Percentiles rank a stretch among this genome's conserved stretches.
Conservation (phyloP, 2,329 filamentous ascomycete species). For the Didymella arachidicola region DNA sequence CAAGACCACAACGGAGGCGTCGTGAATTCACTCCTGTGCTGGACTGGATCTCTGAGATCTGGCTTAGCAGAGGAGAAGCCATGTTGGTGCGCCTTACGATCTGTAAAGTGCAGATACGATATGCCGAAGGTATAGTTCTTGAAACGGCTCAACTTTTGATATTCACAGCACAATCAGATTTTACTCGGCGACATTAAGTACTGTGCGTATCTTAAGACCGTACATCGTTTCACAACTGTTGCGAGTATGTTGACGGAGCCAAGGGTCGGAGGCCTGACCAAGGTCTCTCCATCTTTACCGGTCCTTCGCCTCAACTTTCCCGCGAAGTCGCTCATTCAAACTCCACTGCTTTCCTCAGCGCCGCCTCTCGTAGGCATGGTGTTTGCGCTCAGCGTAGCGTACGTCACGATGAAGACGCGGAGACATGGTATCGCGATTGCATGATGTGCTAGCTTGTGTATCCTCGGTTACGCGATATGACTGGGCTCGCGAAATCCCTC, state of each 20-base stretch:
- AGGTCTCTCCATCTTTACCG: conserved; percentile 3
- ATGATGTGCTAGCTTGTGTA: neutral
- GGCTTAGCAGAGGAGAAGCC: too few relatives aligned
- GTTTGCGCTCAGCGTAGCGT: neutral
- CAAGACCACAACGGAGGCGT: too few relatives aligned
- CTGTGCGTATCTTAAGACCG: neutral
- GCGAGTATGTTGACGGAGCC: too few relatives aligned
- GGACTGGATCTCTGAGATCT: too few relatives aligned
- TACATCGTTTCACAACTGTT: neutral
- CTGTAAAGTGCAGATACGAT: neutral
- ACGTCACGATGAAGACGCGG: conserved; percentile 5
- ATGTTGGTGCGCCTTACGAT: neutral
- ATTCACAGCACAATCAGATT: neutral
- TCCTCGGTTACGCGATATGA: neutral
- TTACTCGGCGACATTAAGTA: neutral
- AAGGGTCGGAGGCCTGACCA: too few relatives aligned
- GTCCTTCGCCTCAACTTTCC: conserved; percentile 4
- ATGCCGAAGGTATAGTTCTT: neutral
- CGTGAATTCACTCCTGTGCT: too few relatives aligned
- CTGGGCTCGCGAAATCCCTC: neutral
- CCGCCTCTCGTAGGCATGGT: conserved; percentile 1
- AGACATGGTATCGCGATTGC: conserved; percentile 3
- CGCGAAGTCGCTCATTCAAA: neutral
- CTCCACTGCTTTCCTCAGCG: conserved; percentile 1
- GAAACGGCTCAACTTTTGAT: neutral